Base-by-base conservation (phyloP, 768 basidiomycete species). In the Panaeolus cyanescens region DNA sequence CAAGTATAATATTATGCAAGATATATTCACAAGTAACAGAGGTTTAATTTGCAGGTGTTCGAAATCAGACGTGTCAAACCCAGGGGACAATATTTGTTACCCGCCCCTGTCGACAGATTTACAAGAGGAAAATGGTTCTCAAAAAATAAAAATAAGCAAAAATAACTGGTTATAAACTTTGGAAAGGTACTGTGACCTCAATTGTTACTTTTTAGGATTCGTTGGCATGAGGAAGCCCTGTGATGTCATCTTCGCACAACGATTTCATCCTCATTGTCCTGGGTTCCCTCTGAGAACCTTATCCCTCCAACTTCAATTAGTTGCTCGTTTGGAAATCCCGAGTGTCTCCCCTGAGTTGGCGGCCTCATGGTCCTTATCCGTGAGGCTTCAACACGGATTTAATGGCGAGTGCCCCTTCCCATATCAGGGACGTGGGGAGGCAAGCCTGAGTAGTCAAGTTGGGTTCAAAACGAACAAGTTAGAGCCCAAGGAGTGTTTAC, bases 301-400 rank as follows among this genome's bases (percentile, higher is more conserved):
- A 13, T 25, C 22, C 45, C 45, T 50, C 30, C 45, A 12, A 50
- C 45, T 13, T 28, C 10, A 28, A 13, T 4, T n/a, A n/a, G 9
- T 25, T 9, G 25, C 30, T 50, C 10, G 25, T 25, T 28, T 25
- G 45, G 45, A 25, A 50, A 50, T 50, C 45, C 45, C 45, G 45
- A 22, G 45, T 25, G 45, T 28, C 45, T 28, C 17, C 45, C 45
- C 45, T 50, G 45, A 50, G 30, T 6, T n/a, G n/a, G n/a, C n/a
- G n/a, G 45, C 45, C 45, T 50, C 45, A 28, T 50, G 45, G 22
- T 28, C 25, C 25, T 50, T 28, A 50, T 28, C 45, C 45, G 45
- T 50, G 45, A 50, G 45, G 45, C 45, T 50, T 28, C 45, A 50
- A 50, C 25, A 50, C 45, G 45, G 45, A 50, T 50, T 50, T 50